These are phyloP conservation scores for Nothophytophthora sp. DNA, from an alignment of 352 stramenopile genomes.

Conservation along the genomic window DNA sequence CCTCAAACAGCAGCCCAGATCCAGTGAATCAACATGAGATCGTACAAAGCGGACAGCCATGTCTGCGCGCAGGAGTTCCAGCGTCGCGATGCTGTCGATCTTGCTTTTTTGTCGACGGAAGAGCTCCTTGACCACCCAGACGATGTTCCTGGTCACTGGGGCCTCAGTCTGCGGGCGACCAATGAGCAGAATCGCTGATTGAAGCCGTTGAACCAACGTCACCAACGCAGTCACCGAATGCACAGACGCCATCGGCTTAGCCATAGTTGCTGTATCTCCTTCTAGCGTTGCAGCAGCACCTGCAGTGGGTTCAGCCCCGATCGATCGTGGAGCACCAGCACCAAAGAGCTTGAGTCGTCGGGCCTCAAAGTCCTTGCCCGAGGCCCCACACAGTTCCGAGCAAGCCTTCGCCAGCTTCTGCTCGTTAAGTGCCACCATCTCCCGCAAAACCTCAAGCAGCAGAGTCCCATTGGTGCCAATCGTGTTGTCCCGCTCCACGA, in stretches of 20 bases:
- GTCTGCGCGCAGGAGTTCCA: slow-evolving; percentile 84
- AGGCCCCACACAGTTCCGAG: slow-evolving; percentile 38
- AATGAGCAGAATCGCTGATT: slow-evolving; percentile 35
- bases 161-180: slow-evolving; percentile 40
- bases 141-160: slow-evolving; percentile 31
- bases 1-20: not conserved
- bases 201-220: slow-evolving; percentile 29
- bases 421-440: slow-evolving; percentile 37
- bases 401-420: slow-evolving; percentile 34
- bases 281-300: slow-evolving; percentile 19
- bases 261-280: slow-evolving; percentile 15
- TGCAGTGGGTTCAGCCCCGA: not conserved
- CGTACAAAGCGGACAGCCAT: slow-evolving; percentile 76
- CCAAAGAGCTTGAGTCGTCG: slow-evolving; percentile 51
- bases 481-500: slow-evolving; percentile 39
- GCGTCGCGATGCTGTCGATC: slow-evolving; percentile 64
- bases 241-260: slow-evolving; percentile 4
- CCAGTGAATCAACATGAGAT: not conserved
- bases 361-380: slow-evolving; percentile 54
- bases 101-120: slow-evolving; percentile 39
- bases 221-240: slow-evolving; percentile 31
- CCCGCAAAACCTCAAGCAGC: slow-evolving; percentile 43
- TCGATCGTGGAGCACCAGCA: too few relatives aligned
- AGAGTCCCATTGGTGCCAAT: slow-evolving; percentile 48
- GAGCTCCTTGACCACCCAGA: slow-evolving; percentile 61